Base-by-base conservation (phyloP, 441 rosid genomes). In the Macaranga tanarius region DNA sequence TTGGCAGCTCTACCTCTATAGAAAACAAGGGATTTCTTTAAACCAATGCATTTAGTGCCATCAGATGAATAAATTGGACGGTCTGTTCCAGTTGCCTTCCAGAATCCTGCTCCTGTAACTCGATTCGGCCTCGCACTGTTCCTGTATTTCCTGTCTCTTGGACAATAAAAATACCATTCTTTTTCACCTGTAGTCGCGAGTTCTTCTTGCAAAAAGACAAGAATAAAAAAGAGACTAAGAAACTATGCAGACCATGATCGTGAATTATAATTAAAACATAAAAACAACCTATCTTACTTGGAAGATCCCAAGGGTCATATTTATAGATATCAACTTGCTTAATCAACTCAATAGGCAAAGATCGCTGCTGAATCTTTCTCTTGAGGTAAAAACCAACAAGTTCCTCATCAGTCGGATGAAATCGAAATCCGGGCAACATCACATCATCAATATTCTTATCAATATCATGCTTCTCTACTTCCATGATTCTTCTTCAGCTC, bases 81-180 rank as follows among this genome's bases (percentile, higher is more conserved):
- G 82, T 92, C 98, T 0, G 98, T 95, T 63, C 98, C 99, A 0
- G 99, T 95, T 0, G 99, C 99, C 73, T 95, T 95, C 97, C 98
- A 95, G 59, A 95, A 95, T 12, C 98, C 96, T 3, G 96, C 91
- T 77, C 95, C 92, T 0, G 97, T 95, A 8, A 95, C 98, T 63
- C 99, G 69, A 80, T 95, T 95, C 1, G 98, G 99, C 69, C 99
- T 82, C 0, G 87, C 84, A 64, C 99, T 92, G 75, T 95, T 95
- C 40, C 96, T 81, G 77, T 95, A 92, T 74, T 95, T 95, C 16
- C 98, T 79, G 80, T 90, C 97, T 78, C 99, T 86, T 28, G 89
- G 96, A 70, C 99, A 92, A 76, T 90, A 92, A 71, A 95, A 95
- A 59, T 91, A 92, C 92, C 97, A 95, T 72, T 92, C 98, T 76